phyloP scores from a whole-genome alignment of 1,139 yeast species.

The Candida sanyaensis region DNA sequence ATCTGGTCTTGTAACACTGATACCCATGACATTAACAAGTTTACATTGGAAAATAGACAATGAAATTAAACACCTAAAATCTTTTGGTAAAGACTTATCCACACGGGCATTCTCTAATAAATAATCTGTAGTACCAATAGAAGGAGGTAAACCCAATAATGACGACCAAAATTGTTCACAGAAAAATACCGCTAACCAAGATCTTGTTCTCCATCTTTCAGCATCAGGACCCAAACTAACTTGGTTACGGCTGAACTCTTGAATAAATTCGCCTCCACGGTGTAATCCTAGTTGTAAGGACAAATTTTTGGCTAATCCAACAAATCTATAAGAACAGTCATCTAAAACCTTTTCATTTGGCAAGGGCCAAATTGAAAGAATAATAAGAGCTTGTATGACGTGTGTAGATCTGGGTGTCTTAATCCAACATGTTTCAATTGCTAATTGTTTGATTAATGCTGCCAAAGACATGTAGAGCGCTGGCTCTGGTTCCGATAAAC shows the following conservation, averaged over 20 bases:
- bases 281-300: slow-evolving; percentile 92
- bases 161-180: slow-evolving; percentile 93
- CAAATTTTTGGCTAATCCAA: slow-evolving; percentile 81
- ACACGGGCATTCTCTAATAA: slow-evolving; percentile 76
- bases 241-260: slow-evolving; percentile 89
- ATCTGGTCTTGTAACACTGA: slow-evolving; percentile 85
- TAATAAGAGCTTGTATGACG: slow-evolving; percentile 83
- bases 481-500: slow-evolving; percentile 86
- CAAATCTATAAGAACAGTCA: slow-evolving; percentile 87
- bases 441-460: slow-evolving; percentile 78
- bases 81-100: slow-evolving; percentile 66
- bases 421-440: slow-evolving; percentile 92
- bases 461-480: slow-evolving; percentile 75
- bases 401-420: slow-evolving; percentile 93
- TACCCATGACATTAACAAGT: slow-evolving; percentile 83
- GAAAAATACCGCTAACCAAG: slow-evolving; percentile 89
- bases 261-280: slow-evolving; percentile 83
- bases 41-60: slow-evolving; percentile 84
- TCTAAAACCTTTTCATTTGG: slow-evolving; percentile 93
- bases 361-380: slow-evolving; percentile 87
- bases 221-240: slow-evolving; percentile 84
- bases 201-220: slow-evolving; percentile 90
- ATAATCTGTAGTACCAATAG: slow-evolving; percentile 77
- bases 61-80: slow-evolving; percentile 71
- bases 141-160: slow-evolving; percentile 83